A percentile compares a stretch with the other conserved stretches of the same genome.
Evolutionary conservation across 2,329 filamentous ascomycete genomes (phyloP).

Genomic region (Thermothelomyces thermophilus): DNA sequence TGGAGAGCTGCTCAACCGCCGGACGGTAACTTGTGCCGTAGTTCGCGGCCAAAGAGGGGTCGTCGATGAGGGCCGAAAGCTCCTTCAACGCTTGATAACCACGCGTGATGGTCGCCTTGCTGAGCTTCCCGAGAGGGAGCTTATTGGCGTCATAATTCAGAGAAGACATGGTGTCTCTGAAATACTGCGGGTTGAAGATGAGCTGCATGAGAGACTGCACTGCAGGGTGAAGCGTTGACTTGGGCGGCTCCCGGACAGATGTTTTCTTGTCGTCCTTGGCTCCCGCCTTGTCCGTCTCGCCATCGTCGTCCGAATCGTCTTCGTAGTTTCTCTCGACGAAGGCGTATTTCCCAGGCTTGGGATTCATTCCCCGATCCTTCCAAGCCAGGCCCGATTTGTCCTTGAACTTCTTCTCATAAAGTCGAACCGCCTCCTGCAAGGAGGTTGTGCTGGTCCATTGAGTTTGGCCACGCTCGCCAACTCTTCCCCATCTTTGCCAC

Average conservation of each 20-base stretch:
- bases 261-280: slow-evolving; percentile 29
- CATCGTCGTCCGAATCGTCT: slow-evolving; percentile 56
- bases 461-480: slow-evolving; percentile 53
- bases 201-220: slow-evolving; percentile 67
- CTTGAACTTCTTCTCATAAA: slow-evolving; percentile 57
- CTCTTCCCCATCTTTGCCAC: slow-evolving; percentile 78
- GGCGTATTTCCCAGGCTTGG: slow-evolving; percentile 65
- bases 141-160: slow-evolving; percentile 71
- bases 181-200: slow-evolving; percentile 75
- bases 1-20: slow-evolving; percentile 60
- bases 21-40: slow-evolving; percentile 34
- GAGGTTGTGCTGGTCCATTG: slow-evolving; percentile 37
- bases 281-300: slow-evolving; percentile 33
- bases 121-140: slow-evolving; percentile 76
- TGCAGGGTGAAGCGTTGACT: slow-evolving; percentile 52
- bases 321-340: slow-evolving; percentile 77
- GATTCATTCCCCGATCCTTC: slow-evolving; percentile 45
- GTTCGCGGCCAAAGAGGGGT: slow-evolving; percentile 41
- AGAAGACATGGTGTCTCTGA: slow-evolving; percentile 57
- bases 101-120: slow-evolving; percentile 65
- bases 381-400: slow-evolving; percentile 54
- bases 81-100: slow-evolving; percentile 75
- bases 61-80: slow-evolving; percentile 59
- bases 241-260: slow-evolving; percentile 31
- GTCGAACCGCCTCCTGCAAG: slow-evolving; percentile 38